These are phyloP conservation scores for Penicillium angulare DNA, from an alignment of 495 filamentous ascomycete species.

Conservation along the genomic window DNA sequence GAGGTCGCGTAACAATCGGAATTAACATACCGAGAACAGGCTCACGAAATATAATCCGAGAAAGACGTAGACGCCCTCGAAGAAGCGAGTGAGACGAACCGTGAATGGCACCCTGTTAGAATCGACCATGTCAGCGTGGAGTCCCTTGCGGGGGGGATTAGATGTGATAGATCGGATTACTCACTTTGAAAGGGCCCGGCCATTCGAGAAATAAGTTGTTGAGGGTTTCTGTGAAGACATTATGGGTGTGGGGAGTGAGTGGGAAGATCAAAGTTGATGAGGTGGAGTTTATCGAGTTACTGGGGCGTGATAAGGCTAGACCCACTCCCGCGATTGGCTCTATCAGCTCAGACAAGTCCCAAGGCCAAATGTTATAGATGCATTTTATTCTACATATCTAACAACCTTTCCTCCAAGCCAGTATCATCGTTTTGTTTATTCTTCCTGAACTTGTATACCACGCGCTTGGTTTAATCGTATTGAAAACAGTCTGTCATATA, in stretches of 20 bases:
- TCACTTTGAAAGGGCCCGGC: conserved; percentile 35
- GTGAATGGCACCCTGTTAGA: conserved; percentile 40
- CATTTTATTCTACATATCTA: too few species aligned
- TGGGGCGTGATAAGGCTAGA: not conserved
- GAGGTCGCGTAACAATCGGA: not conserved
- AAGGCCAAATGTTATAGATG: too few species aligned
- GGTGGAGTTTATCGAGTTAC: conserved; percentile 6
- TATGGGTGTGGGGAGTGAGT: conserved; percentile 4
- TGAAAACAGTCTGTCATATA: too few species aligned
- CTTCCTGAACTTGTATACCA: too few species aligned
- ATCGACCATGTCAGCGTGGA: conserved; percentile 23
- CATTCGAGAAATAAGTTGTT: conserved; percentile 37
- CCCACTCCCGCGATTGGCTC: too few species aligned
- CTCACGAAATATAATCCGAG: conserved; percentile 43
- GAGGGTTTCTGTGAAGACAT: conserved; percentile 33
- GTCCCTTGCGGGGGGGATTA: conserved; percentile 6
- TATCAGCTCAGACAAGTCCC: too few species aligned
- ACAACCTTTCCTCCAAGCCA: too few species aligned
- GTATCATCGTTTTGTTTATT: too few species aligned
- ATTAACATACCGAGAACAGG: conserved; percentile 37
- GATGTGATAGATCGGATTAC: not conserved
- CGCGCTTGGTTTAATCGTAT: too few species aligned
- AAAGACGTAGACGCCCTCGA: conserved; percentile 46
- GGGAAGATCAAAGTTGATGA: conserved; percentile 2
- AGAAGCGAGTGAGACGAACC: conserved; percentile 43